Base-by-base conservation (phyloP, 2,329 filamentous ascomycete species). In the Seiridium unicorne region DNA sequence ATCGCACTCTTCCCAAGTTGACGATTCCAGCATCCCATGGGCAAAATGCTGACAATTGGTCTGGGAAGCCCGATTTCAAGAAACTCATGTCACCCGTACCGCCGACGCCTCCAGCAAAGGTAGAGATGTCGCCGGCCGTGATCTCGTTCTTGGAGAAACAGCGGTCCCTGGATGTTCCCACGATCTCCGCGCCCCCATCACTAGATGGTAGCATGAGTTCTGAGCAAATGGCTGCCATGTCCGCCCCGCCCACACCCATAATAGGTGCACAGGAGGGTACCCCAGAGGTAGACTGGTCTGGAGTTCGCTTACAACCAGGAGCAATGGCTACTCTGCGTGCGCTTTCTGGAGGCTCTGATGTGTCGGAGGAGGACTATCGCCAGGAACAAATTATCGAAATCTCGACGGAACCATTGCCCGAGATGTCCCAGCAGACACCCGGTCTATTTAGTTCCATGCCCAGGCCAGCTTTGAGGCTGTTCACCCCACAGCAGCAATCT, bases 151-250 rank as follows among this genome's bases (percentile, higher is more conserved):
- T 97, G 72, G 83, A 83, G 55, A 75, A 79, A 61, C 84, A 86
- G 65, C 85, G 86, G 61, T 70, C 85, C 35, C 82, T 88, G 31
- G 83, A 86, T 53, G 82, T 94, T 3, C 92, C 92, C 1, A 88
- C 86, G 42, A 84, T 87, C 36, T 93, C 92, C 59, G 89, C 91
- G 5, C 89, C 93, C 4, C 94, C 94, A 3, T 97, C 94, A 4
- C 81, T 97, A 3, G 93, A 97, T 76, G 93, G 93, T 31, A 97
- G 92, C 75, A 78, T 95, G 68, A 90, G 88, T 7, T 96, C 93
- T 2, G 93, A 97, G 70, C 93, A 96, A 72, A 84, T 96, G 74
- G 91, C 92, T 1, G 84, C 84, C 57, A 84, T 93, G 73, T 96
- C 92, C 69, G 92, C 92, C 54, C 93, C 94, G 4, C 87, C 91